Conservation (phyloP, 2,329 filamentous ascomycete genomes). For the Aschersonia sp. region DNA sequence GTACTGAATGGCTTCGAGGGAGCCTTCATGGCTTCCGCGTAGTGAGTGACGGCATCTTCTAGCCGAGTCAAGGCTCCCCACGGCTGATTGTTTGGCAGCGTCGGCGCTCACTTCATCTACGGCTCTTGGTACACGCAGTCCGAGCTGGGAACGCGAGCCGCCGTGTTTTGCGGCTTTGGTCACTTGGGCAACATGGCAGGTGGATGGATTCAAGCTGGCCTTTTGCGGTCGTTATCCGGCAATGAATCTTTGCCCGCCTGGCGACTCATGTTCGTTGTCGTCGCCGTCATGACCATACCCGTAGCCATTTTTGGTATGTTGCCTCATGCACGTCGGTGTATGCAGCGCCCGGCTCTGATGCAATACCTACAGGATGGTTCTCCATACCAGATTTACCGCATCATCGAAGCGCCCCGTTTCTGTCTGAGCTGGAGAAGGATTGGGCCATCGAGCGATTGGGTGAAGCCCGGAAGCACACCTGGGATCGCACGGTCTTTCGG, state of each 20-base stretch:
- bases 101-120: constrained; percentile 28
- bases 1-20: constrained; percentile 28
- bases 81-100: constrained; percentile 8
- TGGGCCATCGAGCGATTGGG: constrained; percentile 21
- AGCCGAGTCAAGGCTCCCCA: too few species aligned
- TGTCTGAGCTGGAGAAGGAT: constrained; percentile 18
- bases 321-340: background rate
- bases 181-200: constrained; percentile 28
- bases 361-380: constrained; percentile 21
- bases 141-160: constrained; percentile 24
- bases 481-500: constrained; percentile 4
- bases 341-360: background rate
- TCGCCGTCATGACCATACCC: constrained; percentile 19
- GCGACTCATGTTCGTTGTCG: constrained; percentile 28
- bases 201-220: constrained; percentile 27
- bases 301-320: constrained; percentile 21
- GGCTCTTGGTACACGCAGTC: constrained; percentile 28
- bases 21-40: constrained; percentile 26
- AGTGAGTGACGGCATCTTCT: constrained; percentile 12
- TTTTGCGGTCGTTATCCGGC: constrained; percentile 20
- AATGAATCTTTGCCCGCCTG: constrained; percentile 20
- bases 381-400: constrained; percentile 27
- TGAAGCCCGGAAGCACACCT: constrained; percentile 8
- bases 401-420: constrained; percentile 24
- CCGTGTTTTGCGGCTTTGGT: constrained; percentile 25